Evolutionary conservation across 805 yeast genomes (phyloP).

Genomic region (Saturnispora silvae): DNA sequence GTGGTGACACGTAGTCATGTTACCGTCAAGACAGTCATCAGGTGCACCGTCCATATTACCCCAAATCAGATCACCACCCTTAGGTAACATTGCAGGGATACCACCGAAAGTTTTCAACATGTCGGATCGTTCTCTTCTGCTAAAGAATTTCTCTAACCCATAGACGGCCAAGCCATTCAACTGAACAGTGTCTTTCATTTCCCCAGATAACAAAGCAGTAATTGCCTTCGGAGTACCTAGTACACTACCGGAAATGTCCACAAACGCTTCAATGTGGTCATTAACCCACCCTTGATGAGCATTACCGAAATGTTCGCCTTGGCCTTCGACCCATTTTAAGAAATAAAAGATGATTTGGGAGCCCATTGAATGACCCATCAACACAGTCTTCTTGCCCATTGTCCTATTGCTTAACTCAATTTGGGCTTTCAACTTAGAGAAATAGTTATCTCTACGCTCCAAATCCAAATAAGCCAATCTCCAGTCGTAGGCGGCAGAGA

Average conservation of each 20-base stretch:
- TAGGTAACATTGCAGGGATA: constrained; percentile 89
- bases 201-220: constrained; percentile 90
- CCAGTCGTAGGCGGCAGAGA: constrained; percentile 94
- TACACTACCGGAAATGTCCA: constrained; percentile 83
- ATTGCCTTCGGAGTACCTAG: constrained; percentile 93
- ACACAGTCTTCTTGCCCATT: constrained; percentile 57
- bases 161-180: constrained; percentile 85
- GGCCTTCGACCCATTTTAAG: constrained; percentile 93
- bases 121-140: constrained; percentile 79
- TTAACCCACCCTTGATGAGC: constrained; percentile 91
- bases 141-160: constrained; percentile 89
- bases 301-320: constrained; percentile 70
- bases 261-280: constrained; percentile 65
- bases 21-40: constrained; percentile 37
- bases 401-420: constrained; percentile 50
- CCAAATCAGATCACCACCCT: constrained; percentile 90
- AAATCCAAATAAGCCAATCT: constrained; percentile 81
- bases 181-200: constrained; percentile 96
- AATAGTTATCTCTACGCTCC: constrained; percentile 80
- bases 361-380: constrained; percentile 95
- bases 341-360: constrained; percentile 82
- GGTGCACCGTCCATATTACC: constrained; percentile 63
- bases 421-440: constrained; percentile 59
- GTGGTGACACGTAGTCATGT: constrained; percentile 11
- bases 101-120: constrained; percentile 89